These are phyloP conservation scores for Coniella vitis DNA, from an alignment of 2,329 filamentous ascomycete genomes.

Conservation along the genomic window DNA sequence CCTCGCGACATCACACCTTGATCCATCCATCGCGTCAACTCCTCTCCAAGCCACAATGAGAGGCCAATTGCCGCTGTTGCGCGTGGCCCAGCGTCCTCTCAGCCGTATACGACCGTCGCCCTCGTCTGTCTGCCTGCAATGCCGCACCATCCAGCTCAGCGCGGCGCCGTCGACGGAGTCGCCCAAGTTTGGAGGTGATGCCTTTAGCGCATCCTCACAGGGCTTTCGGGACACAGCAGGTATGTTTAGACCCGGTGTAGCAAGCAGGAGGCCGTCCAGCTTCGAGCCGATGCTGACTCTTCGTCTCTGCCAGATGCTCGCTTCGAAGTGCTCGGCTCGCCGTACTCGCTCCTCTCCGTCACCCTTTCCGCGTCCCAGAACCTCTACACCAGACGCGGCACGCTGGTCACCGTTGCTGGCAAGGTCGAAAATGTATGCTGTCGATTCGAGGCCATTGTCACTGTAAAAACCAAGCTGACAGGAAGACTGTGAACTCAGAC, in stretches of 20 bases:
- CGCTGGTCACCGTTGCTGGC: slow-evolving; percentile 81
- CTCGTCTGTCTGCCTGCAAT: slow-evolving; percentile 45
- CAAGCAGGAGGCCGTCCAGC: neutral
- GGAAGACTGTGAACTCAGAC: slow-evolving; percentile 45
- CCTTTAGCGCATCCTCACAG: slow-evolving; percentile 44
- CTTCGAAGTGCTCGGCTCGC: slow-evolving; percentile 88
- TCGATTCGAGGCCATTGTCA: too few species aligned
- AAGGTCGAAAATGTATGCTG: slow-evolving; percentile 75
- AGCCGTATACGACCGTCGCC: slow-evolving; percentile 22
- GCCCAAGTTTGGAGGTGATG: slow-evolving; percentile 44
- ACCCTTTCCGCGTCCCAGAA: slow-evolving; percentile 88
- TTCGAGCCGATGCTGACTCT: neutral
- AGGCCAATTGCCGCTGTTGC: slow-evolving; percentile 33
- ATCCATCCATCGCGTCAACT: neutral
- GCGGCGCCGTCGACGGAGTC: slow-evolving; percentile 52
- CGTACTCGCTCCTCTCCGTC: slow-evolving; percentile 90
- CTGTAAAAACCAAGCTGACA: neutral
- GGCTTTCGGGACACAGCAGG: slow-evolving; percentile 43
- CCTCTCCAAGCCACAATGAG: slow-evolving; percentile 31
- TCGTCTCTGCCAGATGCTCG: slow-evolving; percentile 63
- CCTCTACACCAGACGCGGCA: slow-evolving; percentile 86
- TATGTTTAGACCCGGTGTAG: slow-evolving; percentile 23
- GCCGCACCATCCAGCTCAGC: slow-evolving; percentile 57
- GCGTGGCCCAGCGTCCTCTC: slow-evolving; percentile 27
- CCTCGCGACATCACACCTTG: slow-evolving; percentile 2